Evolutionary conservation across 2,329 filamentous ascomycete species (phyloP), one percentile per base, ranked within the genome.

Genomic region (Scleromitrula shiraiana): DNA sequence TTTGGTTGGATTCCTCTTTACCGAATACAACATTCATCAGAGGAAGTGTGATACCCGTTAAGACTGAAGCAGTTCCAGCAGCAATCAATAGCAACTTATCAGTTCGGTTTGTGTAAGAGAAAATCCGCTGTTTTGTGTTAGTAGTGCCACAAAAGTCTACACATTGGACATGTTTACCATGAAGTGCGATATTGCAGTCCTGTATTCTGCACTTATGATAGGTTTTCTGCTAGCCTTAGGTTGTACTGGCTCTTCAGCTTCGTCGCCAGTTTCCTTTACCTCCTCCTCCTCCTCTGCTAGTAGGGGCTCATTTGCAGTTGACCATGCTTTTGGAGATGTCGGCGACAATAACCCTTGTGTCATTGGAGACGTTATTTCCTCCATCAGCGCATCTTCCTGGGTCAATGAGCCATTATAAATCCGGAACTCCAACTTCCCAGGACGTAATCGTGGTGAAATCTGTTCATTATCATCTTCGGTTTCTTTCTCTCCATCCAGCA

Each of bases 11-110:
- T 9, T 2, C 7, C 32, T 75, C 68, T 29, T 64, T 60, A 40
- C 74, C 74, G 57, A 78, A 78, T 9, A 78, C 67, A 7, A 78
- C 68, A 51, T 78, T 80, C 70, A 79, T 76, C 43, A 80, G 55
- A 0, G 77, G 77, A 40, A 80, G 60, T 2, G 76, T 78, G 37
- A 72, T 62, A 47, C 77, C 77, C 2, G 74, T 69, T 19, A 70
- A 75, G 8, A 76, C 67, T 14, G 75, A 74, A 39, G 75, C 70
- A 32, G 76, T 6, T 14, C 63, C 58, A 17, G 73, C 76, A 6
- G 42, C 50, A 29, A 55, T 19, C 10, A 58, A 35, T 19, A 58
- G 30, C 7, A 55, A 15, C 39, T 26, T 53, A 29, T 55, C 54
- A 33, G 24, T 29, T 19, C 20, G 37, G 3, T 49, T 51, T 3